These are phyloP conservation scores for Crithidia expoeki DNA, from an alignment of 208 protist genomes.

Conservation along the genomic window DNA sequence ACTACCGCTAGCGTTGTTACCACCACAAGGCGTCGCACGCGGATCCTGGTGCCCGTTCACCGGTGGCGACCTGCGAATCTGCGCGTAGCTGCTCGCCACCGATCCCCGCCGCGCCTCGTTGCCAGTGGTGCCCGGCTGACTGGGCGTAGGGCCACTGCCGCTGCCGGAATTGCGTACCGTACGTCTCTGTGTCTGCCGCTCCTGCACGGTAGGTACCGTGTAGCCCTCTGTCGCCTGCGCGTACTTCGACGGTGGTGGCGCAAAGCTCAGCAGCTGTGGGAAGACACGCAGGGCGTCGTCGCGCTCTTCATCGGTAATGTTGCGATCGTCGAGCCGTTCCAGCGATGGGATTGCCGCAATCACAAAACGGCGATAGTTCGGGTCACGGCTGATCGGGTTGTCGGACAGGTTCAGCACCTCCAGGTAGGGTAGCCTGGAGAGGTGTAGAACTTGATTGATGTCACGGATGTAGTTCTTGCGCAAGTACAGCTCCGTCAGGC, in stretches of 20 bases:
- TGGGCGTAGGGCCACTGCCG: not conserved
- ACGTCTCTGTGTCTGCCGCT: conserved; percentile 27
- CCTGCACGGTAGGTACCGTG: conserved; percentile 17
- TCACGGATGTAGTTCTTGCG: conserved; percentile 86
- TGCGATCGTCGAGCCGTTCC: conserved; percentile 72
- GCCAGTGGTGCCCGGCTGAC: not conserved
- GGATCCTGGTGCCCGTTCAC: conserved; percentile 8
- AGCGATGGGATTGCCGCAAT: conserved; percentile 82
- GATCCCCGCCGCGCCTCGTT: conserved; percentile 9
- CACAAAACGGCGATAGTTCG: conserved; percentile 90
- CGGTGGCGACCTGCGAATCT: conserved; percentile 17
- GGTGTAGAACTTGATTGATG: conserved; percentile 88
- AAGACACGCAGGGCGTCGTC: conserved; percentile 70
- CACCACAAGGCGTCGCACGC: not conserved
- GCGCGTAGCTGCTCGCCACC: conserved; percentile 7
- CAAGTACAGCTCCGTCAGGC: conserved; percentile 82
- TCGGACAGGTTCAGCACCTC: conserved; percentile 79
- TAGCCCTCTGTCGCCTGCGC: conserved; percentile 52
- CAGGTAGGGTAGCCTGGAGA: conserved; percentile 68
- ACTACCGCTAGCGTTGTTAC: not conserved
- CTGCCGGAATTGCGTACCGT: not conserved
- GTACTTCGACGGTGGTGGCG: conserved; percentile 78
- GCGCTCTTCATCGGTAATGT: conserved; percentile 73
- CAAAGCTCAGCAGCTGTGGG: conserved; percentile 73
- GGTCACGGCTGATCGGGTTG: conserved; percentile 85